A percentile compares a stretch with the other conserved stretches of the same genome.
phyloP scores from a whole-genome alignment of 129 eudicot genomes.

The Solidago caesia region DNA sequence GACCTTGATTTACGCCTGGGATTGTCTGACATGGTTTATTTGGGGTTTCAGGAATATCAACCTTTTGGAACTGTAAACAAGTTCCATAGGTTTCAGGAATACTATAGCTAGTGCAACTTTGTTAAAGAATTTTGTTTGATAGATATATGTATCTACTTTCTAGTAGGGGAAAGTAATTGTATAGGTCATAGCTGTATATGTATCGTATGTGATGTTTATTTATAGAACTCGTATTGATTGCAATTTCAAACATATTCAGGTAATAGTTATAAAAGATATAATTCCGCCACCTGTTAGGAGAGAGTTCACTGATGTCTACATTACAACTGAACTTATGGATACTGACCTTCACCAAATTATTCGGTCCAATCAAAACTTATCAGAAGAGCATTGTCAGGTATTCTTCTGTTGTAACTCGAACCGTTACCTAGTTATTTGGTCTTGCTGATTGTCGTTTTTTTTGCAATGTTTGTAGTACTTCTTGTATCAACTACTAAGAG shows the following conservation, averaged over 20 bases:
- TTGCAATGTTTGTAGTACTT: slow-evolving; percentile 58
- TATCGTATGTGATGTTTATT: no score
- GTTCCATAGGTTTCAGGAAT: background rate
- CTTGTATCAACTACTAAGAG: slow-evolving; percentile 85
- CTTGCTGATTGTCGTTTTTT: slow-evolving; percentile 12
- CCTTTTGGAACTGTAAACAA: no score
- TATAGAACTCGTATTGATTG: background rate
- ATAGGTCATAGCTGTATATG: no score
- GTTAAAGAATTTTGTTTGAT: slow-evolving; percentile 2
- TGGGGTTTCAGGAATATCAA: no score
- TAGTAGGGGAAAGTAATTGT: no score
- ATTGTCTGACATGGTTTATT: no score
- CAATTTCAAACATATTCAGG: slow-evolving; percentile 40
- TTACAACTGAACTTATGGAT: slow-evolving; percentile 82
- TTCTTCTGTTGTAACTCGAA: background rate
- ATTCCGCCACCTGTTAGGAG: slow-evolving; percentile 73
- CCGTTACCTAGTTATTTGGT: background rate
- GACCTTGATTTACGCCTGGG: no score
- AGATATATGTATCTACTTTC: no score
- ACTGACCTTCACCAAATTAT: slow-evolving; percentile 93
- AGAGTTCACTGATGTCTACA: slow-evolving; percentile 78
- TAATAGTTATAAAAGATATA: slow-evolving; percentile 74
- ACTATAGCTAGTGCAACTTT: background rate
- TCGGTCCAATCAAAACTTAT: slow-evolving; percentile 68
- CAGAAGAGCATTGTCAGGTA: slow-evolving; percentile 96